Percentiles rank a stretch among this genome's conserved stretches.
Conservation (phyloP, 73 alveolate genomes). For the Stentor roeselii region DNA sequence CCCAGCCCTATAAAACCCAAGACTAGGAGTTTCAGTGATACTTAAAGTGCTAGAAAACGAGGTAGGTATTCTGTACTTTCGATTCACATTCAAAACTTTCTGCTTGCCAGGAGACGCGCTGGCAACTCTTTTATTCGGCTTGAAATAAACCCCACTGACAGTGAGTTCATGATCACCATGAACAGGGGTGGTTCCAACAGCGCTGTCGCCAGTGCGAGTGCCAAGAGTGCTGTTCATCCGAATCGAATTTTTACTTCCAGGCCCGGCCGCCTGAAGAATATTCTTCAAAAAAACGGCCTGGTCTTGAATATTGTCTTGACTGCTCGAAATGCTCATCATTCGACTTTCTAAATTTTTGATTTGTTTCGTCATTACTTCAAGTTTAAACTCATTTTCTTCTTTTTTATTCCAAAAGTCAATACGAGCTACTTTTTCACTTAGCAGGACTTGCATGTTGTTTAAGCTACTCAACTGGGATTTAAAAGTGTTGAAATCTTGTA, state of each 20-base stretch:
- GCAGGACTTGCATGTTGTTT: neutral
- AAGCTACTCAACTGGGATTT: neutral
- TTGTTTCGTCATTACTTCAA: neutral
- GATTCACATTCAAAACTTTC: neutral
- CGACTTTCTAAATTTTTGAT: neutral
- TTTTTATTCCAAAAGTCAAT: neutral
- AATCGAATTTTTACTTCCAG: neutral
- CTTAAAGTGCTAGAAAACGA: neutral
- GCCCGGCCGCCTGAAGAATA: neutral
- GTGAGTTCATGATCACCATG: neutral
- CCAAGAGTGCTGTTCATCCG: neutral
- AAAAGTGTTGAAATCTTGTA: neutral
- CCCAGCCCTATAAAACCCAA: neutral
- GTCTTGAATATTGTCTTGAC: neutral
- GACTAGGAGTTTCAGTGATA: neutral
- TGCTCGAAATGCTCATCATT: neutral
- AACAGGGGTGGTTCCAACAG: too few relatives aligned
- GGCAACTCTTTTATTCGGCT: neutral
- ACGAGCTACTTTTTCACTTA: conserved; percentile 1
- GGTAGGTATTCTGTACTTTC: neutral
- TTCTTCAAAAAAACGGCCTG: neutral
- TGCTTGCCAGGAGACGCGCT: neutral
- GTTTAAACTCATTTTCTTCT: neutral
- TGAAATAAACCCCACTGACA: neutral
- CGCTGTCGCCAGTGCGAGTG: too few relatives aligned